Evolutionary conservation across 495 filamentous ascomycete genomes (phyloP).

Genomic region (Hypoxylon cercidicola): DNA sequence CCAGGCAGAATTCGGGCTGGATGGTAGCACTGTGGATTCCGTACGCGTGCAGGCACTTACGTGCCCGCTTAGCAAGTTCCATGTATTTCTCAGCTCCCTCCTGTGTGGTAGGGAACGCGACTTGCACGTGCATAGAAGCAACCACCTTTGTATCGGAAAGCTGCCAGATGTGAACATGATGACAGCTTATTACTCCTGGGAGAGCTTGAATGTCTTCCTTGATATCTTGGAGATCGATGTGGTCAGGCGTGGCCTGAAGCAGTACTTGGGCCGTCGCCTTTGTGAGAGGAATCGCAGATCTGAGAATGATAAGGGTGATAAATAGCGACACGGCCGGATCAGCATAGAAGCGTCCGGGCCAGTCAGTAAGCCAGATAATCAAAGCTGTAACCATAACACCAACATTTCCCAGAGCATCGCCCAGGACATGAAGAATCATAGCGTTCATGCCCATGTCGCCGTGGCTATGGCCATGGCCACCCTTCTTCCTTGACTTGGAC

Average conservation of each 20-base stretch:
- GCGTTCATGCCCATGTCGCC: slow-evolving; percentile 97
- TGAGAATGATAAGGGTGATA: slow-evolving; percentile 94
- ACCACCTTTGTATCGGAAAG: slow-evolving; percentile 92
- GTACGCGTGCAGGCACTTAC: slow-evolving; percentile 90
- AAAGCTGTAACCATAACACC: slow-evolving; percentile 95
- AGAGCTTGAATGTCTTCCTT: slow-evolving; percentile 88
- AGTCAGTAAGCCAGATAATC: slow-evolving; percentile 86
- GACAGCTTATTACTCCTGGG: slow-evolving; percentile 85
- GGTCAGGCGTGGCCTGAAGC: slow-evolving; percentile 89
- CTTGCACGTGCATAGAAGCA: slow-evolving; percentile 90
- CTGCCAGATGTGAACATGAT: slow-evolving; percentile 98
- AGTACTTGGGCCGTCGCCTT: slow-evolving; percentile 93
- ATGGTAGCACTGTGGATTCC: slow-evolving; percentile 99
- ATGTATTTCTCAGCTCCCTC: slow-evolving; percentile 85
- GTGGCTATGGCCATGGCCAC: slow-evolving; percentile 77
- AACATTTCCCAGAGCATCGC: slow-evolving; percentile 95
- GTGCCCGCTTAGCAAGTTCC: slow-evolving; percentile 80
- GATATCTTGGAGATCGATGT: slow-evolving; percentile 88
- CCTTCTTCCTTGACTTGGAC: slow-evolving; percentile 61
- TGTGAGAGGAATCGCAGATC: slow-evolving; percentile 90
- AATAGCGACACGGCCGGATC: slow-evolving; percentile 95
- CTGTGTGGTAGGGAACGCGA: slow-evolving; percentile 75
- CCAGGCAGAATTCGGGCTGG: slow-evolving; percentile 90
- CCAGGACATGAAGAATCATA: slow-evolving; percentile 95
- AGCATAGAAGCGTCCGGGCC: slow-evolving; percentile 72